Percentiles rank a stretch among this genome's conserved stretches.
phyloP scores from a whole-genome alignment of 129 eudicot genomes.

The Gnaphalium uliginosum region DNA sequence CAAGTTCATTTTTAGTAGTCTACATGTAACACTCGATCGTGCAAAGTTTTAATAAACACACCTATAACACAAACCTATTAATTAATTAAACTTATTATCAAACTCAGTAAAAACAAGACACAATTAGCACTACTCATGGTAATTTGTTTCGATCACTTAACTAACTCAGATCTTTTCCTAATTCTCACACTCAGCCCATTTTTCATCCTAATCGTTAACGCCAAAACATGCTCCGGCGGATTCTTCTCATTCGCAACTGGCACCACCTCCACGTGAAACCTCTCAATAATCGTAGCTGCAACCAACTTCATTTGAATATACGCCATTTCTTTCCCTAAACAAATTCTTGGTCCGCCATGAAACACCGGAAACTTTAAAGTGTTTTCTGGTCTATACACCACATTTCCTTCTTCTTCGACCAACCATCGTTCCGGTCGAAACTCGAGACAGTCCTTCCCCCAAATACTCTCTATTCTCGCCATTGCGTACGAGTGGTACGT shows the following conservation, averaged over 20 bases:
- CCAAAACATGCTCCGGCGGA: conserved; percentile 59
- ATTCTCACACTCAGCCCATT: conserved; percentile 50
- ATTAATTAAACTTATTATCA: background rate
- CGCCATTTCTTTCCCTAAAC: conserved; percentile 88
- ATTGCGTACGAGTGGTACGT: conserved; percentile 64
- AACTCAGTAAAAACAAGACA: background rate
- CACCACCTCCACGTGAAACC: conserved; percentile 42
- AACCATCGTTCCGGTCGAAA: conserved; percentile 87
- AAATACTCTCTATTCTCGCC: conserved; percentile 75
- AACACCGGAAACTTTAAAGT: conserved; percentile 67
- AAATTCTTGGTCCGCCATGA: conserved; percentile 74
- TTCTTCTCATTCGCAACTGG: conserved; percentile 30
- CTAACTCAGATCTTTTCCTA: conserved; percentile 26
- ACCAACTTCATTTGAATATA: conserved; percentile 80
- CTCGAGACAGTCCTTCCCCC: conserved; percentile 74
- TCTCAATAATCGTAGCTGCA: conserved; percentile 61
- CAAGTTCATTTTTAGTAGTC: background rate
- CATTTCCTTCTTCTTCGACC: conserved; percentile 35
- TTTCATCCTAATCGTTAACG: conserved; percentile 80
- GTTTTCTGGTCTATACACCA: conserved; percentile 45
- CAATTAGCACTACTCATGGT: background rate
- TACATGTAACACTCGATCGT: background rate
- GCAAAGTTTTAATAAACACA: background rate
- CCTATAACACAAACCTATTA: no score
- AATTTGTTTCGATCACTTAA: background rate